A percentile compares a stretch with the other conserved stretches of the same genome.
Conservation (phyloP, 116 monocot species). For the Zostera marina region DNA sequence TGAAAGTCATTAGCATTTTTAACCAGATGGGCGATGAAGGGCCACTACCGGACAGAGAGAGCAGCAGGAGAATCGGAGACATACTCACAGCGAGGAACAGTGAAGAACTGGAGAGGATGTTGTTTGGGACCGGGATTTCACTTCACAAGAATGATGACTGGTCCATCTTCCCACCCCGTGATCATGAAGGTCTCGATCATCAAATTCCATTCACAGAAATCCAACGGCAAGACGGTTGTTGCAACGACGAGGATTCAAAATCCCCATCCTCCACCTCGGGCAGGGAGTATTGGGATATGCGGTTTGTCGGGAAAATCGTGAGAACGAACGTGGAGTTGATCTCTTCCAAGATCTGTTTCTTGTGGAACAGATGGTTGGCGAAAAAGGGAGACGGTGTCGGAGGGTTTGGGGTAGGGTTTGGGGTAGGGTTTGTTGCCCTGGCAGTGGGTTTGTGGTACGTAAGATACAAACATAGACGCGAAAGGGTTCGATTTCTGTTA, state of each 20-base stretch:
- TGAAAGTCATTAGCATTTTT: too few species aligned
- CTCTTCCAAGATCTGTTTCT: neutral
- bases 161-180: neutral
- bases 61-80: neutral
- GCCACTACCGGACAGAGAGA: neutral
- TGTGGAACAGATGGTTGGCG: neutral
- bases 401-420: neutral
- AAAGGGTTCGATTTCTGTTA: neutral
- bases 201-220: neutral
- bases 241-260: neutral
- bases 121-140: neutral
- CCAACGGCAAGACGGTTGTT: neutral
- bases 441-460: neutral
- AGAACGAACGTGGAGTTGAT: neutral
- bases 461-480: neutral
- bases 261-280: neutral
- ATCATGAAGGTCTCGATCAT: neutral
- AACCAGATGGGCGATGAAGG: too few species aligned
- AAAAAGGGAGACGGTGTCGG: conserved; percentile 1
- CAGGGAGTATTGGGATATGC: neutral
- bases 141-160: neutral
- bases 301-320: neutral
- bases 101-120: neutral
- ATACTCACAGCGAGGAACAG: neutral
- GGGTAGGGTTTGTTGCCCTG: neutral